Evolutionary conservation across 305 asterid species (phyloP).

Genomic region (Euphrasia arctica): DNA sequence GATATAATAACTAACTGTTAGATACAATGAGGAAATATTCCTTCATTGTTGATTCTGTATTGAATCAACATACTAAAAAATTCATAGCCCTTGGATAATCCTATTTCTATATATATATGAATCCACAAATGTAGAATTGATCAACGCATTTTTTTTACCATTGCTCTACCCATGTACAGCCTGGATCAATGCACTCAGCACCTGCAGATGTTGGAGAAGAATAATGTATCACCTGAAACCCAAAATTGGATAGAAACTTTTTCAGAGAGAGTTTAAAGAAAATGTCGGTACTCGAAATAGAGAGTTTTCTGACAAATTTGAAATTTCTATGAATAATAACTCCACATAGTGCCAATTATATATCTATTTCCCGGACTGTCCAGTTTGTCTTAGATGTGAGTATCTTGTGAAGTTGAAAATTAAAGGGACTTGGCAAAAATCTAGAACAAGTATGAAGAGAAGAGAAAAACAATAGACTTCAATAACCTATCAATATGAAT

Average conservation of each 20-base stretch:
- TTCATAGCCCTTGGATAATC: not conserved
- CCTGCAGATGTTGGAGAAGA: conserved; percentile 96
- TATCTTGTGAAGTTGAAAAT: no score
- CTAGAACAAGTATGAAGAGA: not conserved
- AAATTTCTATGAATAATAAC: not conserved
- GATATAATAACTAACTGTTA: not conserved
- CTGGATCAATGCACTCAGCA: conserved; percentile 95
- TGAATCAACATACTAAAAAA: conserved; percentile 6
- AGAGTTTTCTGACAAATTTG: not conserved
- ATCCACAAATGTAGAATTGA: conserved; percentile 6
- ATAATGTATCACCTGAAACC: conserved; percentile 75
- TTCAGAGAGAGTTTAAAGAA: conserved; percentile 27
- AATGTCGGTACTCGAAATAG: not conserved
- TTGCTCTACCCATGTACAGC: conserved; percentile 96
- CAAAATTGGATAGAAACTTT: conserved; percentile 19
- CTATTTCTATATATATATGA: conserved; percentile 2
- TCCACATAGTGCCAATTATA: not conserved
- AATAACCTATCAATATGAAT: not conserved
- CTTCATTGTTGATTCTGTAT: conserved; percentile 10
- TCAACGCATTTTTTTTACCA: conserved; percentile 46
- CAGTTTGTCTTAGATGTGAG: no score
- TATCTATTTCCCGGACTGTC: not conserved
- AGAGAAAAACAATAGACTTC: conserved; percentile 1
- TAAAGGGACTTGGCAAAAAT: no score
- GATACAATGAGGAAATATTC: conserved; percentile 2